phyloP scores from a whole-genome alignment of 108 stramenopile species.

The Cyclotella baltica region DNA sequence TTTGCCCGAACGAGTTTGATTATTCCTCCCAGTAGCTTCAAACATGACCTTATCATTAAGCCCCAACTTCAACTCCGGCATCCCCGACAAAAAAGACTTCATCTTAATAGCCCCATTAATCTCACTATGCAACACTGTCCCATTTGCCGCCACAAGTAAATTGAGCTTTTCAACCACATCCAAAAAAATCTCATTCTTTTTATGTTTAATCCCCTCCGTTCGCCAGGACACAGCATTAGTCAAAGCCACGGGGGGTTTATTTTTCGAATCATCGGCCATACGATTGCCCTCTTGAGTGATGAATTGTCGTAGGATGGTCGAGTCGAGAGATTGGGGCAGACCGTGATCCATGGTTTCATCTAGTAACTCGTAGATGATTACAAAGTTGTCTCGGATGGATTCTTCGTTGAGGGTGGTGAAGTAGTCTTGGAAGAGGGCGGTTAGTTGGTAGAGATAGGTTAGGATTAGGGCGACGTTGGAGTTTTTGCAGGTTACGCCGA shows the following conservation, averaged over 20 bases:
- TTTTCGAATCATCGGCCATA: slow-evolving; percentile 82
- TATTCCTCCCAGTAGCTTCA: slow-evolving; percentile 83
- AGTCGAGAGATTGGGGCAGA: slow-evolving; percentile 93
- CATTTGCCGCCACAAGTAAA: slow-evolving; percentile 96
- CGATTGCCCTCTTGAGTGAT: slow-evolving; percentile 96
- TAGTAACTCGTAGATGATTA: slow-evolving; percentile 98
- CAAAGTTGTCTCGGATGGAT: slow-evolving; percentile 99
- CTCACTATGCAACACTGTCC: slow-evolving; percentile 93
- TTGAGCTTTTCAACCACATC: slow-evolving; percentile 99
- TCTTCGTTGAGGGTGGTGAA: slow-evolving; percentile 98
- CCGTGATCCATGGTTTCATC: slow-evolving; percentile 99
- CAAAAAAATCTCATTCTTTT: slow-evolving; percentile 99
- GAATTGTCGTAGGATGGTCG: slow-evolving; percentile 90
- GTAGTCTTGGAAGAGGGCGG: slow-evolving; percentile 96
- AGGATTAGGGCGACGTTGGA: slow-evolving; percentile 95
- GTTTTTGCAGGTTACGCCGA: slow-evolving; percentile 96
- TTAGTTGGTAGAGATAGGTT: slow-evolving; percentile 91
- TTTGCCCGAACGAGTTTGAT: slow-evolving; percentile 77
- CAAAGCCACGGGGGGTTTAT: slow-evolving; percentile 94
- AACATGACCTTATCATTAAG: slow-evolving; percentile 99
- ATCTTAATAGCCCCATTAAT: slow-evolving; percentile 93
- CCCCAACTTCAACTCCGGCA: slow-evolving; percentile 99
- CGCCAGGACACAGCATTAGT: slow-evolving; percentile 99
- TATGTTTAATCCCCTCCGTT: slow-evolving; percentile 98
- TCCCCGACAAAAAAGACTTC: slow-evolving; percentile 96